These are phyloP conservation scores for Kitagawia praeruptora DNA, from an alignment of 129 eudicot species.

Conservation along the genomic window DNA sequence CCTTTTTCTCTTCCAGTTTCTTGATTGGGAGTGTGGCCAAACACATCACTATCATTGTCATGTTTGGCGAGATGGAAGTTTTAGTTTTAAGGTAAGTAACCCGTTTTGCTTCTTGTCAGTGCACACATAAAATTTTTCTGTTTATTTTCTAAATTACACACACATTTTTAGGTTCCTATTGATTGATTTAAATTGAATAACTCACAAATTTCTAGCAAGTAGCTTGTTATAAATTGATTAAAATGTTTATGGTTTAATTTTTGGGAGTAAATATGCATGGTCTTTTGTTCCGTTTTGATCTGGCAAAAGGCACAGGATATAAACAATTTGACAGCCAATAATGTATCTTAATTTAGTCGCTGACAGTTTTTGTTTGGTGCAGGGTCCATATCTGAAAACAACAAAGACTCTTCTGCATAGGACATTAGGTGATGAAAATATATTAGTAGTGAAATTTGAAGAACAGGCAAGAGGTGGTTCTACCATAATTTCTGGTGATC, in stretches of 20 bases:
- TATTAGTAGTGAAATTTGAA: constrained; percentile 52
- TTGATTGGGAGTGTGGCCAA: constrained; percentile 46
- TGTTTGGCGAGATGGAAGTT: constrained; percentile 30
- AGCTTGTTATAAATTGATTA: not conserved
- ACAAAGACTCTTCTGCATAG: constrained; percentile 53
- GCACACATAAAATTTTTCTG: not conserved
- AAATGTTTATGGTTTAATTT: not conserved
- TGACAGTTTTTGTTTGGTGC: constrained; percentile 4
- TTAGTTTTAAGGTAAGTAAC: constrained; percentile 37
- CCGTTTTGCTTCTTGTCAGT: not conserved
- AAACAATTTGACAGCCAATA: not conserved
- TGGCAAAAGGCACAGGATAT: not conserved
- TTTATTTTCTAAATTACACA: not conserved
- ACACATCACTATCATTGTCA: constrained; percentile 38
- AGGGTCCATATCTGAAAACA: constrained; percentile 58
- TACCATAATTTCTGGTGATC: not conserved
- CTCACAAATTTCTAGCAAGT: not conserved
- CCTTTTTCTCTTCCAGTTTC: constrained; percentile 27
- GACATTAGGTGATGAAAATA: constrained; percentile 60
- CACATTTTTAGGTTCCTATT: not conserved
- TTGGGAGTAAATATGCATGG: not conserved
- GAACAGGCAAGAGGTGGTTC: constrained; percentile 12
- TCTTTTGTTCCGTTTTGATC: not conserved
- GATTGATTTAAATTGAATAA: not conserved
- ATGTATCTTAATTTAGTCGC: not conserved